Base-by-base conservation (phyloP, 306 rosid genomes). In the Mimosa bimucronata region DNA sequence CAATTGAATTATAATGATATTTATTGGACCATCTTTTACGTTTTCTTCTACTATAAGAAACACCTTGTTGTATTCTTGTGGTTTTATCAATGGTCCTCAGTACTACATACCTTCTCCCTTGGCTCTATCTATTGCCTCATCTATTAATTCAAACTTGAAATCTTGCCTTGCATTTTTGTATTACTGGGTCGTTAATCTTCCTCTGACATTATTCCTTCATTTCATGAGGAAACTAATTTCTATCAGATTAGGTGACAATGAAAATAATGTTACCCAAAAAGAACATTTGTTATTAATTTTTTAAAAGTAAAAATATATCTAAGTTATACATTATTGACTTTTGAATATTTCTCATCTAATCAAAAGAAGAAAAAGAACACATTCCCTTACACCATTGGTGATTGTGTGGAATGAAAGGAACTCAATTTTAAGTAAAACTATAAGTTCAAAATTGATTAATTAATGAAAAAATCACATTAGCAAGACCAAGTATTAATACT, bases 51-150 rank as follows among this genome's bases (percentile, higher is more conserved):
- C 15, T 45, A 34, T 44, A 78, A 40, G 64, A 61, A 77, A 44
- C 14, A 16, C 26, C 7, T 79, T 74, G 41, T 72, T 77, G 83
- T 69, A 31, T 68, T 31, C 44, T 62, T 70, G 61, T 74, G 77
- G 60, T 81, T 73, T 68, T 68, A 18, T 79, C 64, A 15, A 29
- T 57, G 81, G 31, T 82, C 82, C 76, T 84, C 85, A 89, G 84
- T 85, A 57, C 85, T 11, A 42, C 87, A 82, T 38, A 89, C 89
- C 94, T 85, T 89, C 90, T 88, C 80, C 90, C 80, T 89, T 90
- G 96, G 87, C 80, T 34, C 71, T 82, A 81, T 86, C 84, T 86
- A 67, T 81, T 71, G 73, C 52, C 9, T 42, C 5, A 34, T 34
- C 38, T 34, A 34, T 34, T 34, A 34, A 34, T 34, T 34, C 38